These are phyloP conservation scores for Medicago truncatula DNA, from an alignment of 306 rosid genomes.

Conservation along the genomic window MtrunA17r5.0-ANR NC_053043.1:32694501-32695000, in stretches of 20 bases:
- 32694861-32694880: background rate
- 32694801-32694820: background rate
- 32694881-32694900: background rate
- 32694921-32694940: slow-evolving; percentile 25
- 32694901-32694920: background rate
- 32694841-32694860: background rate
- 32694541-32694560: slow-evolving; percentile 50
- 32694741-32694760: background rate
- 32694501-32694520: slow-evolving; percentile 50
- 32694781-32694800: background rate
- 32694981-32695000: slow-evolving; percentile 31
- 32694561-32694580: slow-evolving; percentile 79
- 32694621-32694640: slow-evolving; percentile 52
- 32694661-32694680: slow-evolving; percentile 91
- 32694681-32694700: slow-evolving; percentile 56
- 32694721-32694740: slow-evolving; percentile 63
- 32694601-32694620: slow-evolving; percentile 60
- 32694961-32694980: slow-evolving; percentile 41
- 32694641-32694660: slow-evolving; percentile 69
- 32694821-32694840: background rate
- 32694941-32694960: slow-evolving; percentile 40
- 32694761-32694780: background rate
- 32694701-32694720: slow-evolving; percentile 55
- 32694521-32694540: slow-evolving; percentile 51
- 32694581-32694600: slow-evolving; percentile 95